Evolutionary conservation across 345 rosid species (phyloP).

Genomic region (Cardamine resedifolia): DNA sequence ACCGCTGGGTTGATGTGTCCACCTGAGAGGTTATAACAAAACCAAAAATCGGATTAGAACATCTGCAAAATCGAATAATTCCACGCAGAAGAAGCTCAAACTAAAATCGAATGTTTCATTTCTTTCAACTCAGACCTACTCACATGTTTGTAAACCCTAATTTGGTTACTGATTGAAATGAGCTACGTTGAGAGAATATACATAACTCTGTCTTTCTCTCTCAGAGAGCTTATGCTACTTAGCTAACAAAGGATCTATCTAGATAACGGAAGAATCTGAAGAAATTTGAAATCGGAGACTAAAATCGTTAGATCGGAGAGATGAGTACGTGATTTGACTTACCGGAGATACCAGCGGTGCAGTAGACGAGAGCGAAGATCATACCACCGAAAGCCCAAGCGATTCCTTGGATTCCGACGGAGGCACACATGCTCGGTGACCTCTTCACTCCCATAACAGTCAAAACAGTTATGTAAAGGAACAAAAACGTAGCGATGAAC

Average conservation of each 20-base stretch:
- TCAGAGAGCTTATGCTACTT: background rate
- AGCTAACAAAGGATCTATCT: conserved; percentile 18
- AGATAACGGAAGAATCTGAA: background rate
- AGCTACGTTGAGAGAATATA: background rate
- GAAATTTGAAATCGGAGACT: background rate
- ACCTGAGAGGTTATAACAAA: conserved; percentile 29
- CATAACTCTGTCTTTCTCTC: too few relatives aligned
- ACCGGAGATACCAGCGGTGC: conserved; percentile 52
- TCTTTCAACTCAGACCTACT: background rate
- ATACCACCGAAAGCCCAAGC: conserved; percentile 58
- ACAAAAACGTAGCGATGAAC: conserved; percentile 49
- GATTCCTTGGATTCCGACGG: conserved; percentile 51
- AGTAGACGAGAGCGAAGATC: conserved; percentile 53
- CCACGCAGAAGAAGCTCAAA: background rate
- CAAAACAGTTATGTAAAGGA: conserved; percentile 48
- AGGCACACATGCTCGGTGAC: conserved; percentile 41
- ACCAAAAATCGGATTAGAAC: conserved; percentile 13
- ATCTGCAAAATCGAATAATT: background rate
- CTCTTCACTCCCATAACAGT: conserved; percentile 48
- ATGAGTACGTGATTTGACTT: background rate
- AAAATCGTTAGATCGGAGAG: background rate
- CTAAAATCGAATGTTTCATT: background rate
- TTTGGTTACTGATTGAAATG: conserved; percentile 2
- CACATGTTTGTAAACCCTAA: background rate
- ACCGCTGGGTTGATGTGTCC: conserved; percentile 54